Conservation (phyloP, 2,329 filamentous ascomycete species). For the Aspergillus sergii region DNA sequence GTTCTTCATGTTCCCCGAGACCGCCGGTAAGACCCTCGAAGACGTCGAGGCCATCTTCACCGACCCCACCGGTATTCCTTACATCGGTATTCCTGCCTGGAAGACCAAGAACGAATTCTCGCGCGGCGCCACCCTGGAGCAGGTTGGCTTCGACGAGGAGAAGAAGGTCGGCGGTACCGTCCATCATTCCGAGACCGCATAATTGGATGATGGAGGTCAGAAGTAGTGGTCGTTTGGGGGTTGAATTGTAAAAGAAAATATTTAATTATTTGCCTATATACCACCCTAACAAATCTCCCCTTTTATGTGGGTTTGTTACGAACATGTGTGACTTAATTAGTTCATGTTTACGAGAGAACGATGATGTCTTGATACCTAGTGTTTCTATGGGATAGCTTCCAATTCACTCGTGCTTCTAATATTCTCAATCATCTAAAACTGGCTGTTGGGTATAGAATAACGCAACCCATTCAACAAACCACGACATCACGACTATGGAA, state of each 20-base stretch:
- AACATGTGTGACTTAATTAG: not conserved
- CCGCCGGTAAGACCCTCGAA: conserved; percentile 72
- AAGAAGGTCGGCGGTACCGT: conserved; percentile 24
- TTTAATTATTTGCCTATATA: not conserved
- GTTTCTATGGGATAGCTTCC: not conserved
- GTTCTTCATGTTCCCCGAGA: conserved; percentile 67
- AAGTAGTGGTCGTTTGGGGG: not conserved
- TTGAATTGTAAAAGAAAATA: not conserved
- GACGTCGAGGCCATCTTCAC: conserved; percentile 75
- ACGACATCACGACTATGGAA: not conserved
- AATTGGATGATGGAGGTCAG: not conserved
- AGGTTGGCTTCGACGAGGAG: conserved; percentile 31
- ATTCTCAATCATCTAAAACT: not conserved
- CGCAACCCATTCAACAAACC: not conserved
- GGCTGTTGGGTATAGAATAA: no score
- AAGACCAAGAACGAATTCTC: conserved; percentile 37
- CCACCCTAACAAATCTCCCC: not conserved
- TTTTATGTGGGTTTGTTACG: not conserved
- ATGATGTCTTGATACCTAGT: not conserved
- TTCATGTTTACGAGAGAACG: conserved; percentile 4
- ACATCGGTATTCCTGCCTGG: conserved; percentile 43
- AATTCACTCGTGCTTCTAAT: not conserved
- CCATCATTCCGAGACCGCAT: conserved; percentile 14
- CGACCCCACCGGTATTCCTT: conserved; percentile 36
- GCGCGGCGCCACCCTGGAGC: conserved; percentile 33